Percentiles rank a stretch among this genome's conserved stretches.
These are phyloP conservation scores for Ampelocalamus luodianensis DNA, from an alignment of 176 grass and related monocot genomes.

Conservation along the genomic window DNA sequence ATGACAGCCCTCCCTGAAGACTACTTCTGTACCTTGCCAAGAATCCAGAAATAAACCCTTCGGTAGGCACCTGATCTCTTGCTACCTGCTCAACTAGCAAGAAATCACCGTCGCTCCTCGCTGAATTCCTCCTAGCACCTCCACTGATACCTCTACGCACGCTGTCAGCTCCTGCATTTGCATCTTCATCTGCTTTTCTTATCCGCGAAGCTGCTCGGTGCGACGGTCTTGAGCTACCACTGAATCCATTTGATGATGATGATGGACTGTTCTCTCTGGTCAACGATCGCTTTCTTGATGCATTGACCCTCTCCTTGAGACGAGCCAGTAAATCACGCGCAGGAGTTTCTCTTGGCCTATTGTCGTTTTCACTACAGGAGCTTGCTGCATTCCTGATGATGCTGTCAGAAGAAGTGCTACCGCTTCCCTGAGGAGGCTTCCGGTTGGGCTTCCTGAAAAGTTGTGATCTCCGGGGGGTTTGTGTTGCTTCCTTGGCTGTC, in stretches of 20 bases:
- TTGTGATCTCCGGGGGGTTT: constrained; percentile 41
- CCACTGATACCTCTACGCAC: constrained; percentile 25
- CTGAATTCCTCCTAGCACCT: constrained; percentile 33
- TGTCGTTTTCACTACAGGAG: constrained; percentile 26
- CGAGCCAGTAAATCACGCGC: constrained; percentile 45
- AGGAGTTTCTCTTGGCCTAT: constrained; percentile 35
- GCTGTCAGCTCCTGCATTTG: background rate
- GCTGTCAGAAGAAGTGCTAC: constrained; percentile 24
- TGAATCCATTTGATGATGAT: constrained; percentile 35
- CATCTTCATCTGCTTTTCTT: constrained; percentile 34
- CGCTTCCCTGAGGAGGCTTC: constrained; percentile 33
- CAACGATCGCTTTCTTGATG: constrained; percentile 56
- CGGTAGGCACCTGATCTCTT: constrained; percentile 32
- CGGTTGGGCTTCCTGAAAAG: background rate
- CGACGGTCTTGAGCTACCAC: constrained; percentile 31
- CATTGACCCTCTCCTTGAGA: constrained; percentile 52
- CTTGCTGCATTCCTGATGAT: constrained; percentile 15
- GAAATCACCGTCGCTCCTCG: constrained; percentile 24
- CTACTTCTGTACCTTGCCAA: constrained; percentile 50
- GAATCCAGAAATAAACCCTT: constrained; percentile 51
- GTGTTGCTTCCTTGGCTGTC: constrained; percentile 32
- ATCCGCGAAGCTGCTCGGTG: constrained; percentile 42
- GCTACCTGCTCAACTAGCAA: constrained; percentile 39
- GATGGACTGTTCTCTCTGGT: constrained; percentile 45
- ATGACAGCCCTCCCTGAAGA: constrained; percentile 36